These are phyloP conservation scores for Pezizomycotina sp. DNA, from an alignment of 2,329 filamentous ascomycete genomes.

Conservation along the genomic window DNA sequence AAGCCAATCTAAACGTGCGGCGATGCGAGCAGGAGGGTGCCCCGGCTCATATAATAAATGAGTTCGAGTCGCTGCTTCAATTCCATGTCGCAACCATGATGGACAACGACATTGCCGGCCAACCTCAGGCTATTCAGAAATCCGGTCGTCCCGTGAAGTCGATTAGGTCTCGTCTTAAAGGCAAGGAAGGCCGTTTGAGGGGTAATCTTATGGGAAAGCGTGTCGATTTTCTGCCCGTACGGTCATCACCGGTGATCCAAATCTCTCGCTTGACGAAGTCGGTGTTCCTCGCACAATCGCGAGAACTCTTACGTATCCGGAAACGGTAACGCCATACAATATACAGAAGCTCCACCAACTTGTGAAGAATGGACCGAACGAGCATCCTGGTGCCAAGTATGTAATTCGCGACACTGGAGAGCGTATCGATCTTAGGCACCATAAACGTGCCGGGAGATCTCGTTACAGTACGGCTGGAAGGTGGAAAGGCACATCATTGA, in stretches of 20 bases:
- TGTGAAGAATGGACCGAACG: slow-evolving; percentile 83
- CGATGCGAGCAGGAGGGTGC: slow-evolving; percentile 83
- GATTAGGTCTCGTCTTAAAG: slow-evolving; percentile 91
- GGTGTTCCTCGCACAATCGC: slow-evolving; percentile 91
- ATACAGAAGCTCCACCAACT: slow-evolving; percentile 78
- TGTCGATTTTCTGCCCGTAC: slow-evolving; percentile 97
- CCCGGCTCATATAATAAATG: slow-evolving; percentile 72
- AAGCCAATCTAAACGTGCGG: slow-evolving; percentile 86
- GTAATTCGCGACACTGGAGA: slow-evolving; percentile 88
- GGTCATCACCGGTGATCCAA: slow-evolving; percentile 97
- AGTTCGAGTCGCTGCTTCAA: slow-evolving; percentile 83
- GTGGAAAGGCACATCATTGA: slow-evolving; percentile 93
- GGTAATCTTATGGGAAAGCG: slow-evolving; percentile 99
- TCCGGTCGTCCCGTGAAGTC: slow-evolving; percentile 92
- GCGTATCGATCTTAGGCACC: slow-evolving; percentile 84
- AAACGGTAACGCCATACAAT: slow-evolving; percentile 95
- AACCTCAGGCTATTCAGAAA: slow-evolving; percentile 89
- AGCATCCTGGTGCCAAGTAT: slow-evolving; percentile 91
- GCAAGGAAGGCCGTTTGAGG: slow-evolving; percentile 92
- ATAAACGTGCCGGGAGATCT: slow-evolving; percentile 76
- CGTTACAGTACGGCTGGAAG: slow-evolving; percentile 91
- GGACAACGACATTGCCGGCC: slow-evolving; percentile 97
- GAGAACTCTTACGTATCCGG: slow-evolving; percentile 81
- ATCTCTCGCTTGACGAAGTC: slow-evolving; percentile 89
- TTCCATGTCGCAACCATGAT: slow-evolving; percentile 99